A percentile compares a stretch with the other conserved stretches of the same genome.
phyloP scores from a whole-genome alignment of 2,329 filamentous ascomycete species.

The Aspergillus sclerotialis region DNA sequence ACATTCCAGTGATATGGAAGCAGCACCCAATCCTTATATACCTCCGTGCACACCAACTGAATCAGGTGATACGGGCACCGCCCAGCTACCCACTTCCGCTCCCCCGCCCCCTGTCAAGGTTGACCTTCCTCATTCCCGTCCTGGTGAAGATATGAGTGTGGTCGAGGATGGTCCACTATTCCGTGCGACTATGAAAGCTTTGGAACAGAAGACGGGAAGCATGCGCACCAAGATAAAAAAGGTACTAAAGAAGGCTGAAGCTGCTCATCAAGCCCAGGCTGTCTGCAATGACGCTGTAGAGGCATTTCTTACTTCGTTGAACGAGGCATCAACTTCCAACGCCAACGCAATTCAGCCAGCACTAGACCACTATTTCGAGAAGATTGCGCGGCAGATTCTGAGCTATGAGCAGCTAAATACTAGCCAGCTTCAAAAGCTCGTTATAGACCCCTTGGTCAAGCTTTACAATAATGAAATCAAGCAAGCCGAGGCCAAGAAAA shows the following conservation, averaged over 20 bases:
- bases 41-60: conserved; percentile 26
- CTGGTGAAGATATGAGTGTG: conserved; percentile 74
- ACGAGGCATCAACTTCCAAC: conserved; percentile 83
- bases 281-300: conserved; percentile 80
- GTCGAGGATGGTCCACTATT: conserved; percentile 93
- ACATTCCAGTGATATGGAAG: conserved; percentile 65
- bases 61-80: conserved; percentile 14
- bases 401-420: conserved; percentile 81
- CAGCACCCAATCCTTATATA: conserved; percentile 26
- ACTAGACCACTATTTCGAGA: conserved; percentile 96
- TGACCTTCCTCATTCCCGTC: conserved; percentile 78
- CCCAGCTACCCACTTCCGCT: conserved; percentile 16
- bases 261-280: conserved; percentile 69
- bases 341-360: conserved; percentile 95
- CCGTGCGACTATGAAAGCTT: conserved; percentile 88
- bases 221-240: conserved; percentile 95
- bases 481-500: conserved; percentile 91
- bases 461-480: conserved; percentile 96
- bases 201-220: conserved; percentile 93
- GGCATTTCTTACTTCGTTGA: conserved; percentile 76
- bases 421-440: conserved; percentile 76
- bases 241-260: conserved; percentile 87
- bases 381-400: conserved; percentile 86
- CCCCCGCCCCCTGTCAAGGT: conserved; percentile 58
- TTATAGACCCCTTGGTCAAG: conserved; percentile 88